Percentiles rank a stretch among this genome's conserved stretches.
Conservation (phyloP, 192 early-diverging fungal species). For the Podila horticola region DNA sequence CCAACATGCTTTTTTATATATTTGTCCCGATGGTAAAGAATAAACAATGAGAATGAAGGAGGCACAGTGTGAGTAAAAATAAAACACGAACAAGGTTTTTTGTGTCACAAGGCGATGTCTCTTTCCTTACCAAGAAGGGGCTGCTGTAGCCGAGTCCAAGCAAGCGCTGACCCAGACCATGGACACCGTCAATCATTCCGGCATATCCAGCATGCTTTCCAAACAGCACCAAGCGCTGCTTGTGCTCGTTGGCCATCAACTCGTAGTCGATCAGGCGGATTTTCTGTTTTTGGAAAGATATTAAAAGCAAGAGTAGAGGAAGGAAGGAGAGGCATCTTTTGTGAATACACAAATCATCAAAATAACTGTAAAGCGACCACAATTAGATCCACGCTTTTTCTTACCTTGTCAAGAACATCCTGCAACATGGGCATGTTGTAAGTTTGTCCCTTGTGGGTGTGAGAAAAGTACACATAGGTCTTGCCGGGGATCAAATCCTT, state of each 20-base stretch:
- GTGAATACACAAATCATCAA: background rate
- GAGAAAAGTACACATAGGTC: slow-evolving; percentile 95
- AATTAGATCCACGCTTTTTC: background rate
- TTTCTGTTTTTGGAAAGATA: slow-evolving; percentile 55
- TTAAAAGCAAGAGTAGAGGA: background rate
- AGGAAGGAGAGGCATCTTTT: background rate
- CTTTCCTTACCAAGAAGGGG: slow-evolving; percentile 82
- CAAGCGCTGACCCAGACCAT: slow-evolving; percentile 91
- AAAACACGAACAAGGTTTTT: too few species aligned
- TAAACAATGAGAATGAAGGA: slow-evolving; percentile 6
- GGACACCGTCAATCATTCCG: slow-evolving; percentile 92
- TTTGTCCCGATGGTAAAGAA: slow-evolving; percentile 34
- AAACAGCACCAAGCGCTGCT: slow-evolving; percentile 89
- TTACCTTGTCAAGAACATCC: slow-evolving; percentile 88
- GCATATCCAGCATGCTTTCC: slow-evolving; percentile 95
- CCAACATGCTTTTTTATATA: slow-evolving; percentile 62
- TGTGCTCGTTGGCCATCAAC: slow-evolving; percentile 81
- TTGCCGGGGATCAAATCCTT: slow-evolving; percentile 85
- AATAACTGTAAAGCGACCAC: background rate
- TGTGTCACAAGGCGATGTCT: background rate
- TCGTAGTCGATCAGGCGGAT: slow-evolving; percentile 97
- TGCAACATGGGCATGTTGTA: slow-evolving; percentile 95
- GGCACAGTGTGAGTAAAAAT: background rate
- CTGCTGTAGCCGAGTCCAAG: slow-evolving; percentile 92
- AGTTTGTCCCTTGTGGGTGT: slow-evolving; percentile 96